phyloP scores from a whole-genome alignment of 306 rosid genomes.

The Nissolia schottii region DNA sequence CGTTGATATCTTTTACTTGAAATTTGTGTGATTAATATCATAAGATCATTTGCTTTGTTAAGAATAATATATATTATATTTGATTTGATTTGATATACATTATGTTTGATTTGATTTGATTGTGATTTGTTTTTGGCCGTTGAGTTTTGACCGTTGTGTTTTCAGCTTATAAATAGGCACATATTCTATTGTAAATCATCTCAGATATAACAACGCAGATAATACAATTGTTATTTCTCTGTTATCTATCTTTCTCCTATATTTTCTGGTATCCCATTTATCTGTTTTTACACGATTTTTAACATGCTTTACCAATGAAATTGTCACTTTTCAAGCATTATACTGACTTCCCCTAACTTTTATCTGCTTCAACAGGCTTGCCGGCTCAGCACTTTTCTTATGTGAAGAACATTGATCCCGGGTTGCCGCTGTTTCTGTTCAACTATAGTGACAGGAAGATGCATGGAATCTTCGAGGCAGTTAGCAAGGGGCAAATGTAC shows the following conservation, averaged over 20 bases:
- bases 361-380: slow-evolving; percentile 50
- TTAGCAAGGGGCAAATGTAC: slow-evolving; percentile 60
- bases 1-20: background rate
- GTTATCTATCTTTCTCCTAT: too few relatives aligned
- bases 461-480: slow-evolving; percentile 85
- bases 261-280: too few relatives aligned
- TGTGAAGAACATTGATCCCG: slow-evolving; percentile 74
- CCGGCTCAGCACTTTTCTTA: slow-evolving; percentile 61
- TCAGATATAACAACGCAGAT: too few relatives aligned
- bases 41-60: background rate
- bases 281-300: too few relatives aligned
- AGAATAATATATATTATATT: too few relatives aligned
- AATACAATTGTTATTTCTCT: too few relatives aligned
- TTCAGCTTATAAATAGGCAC: too few relatives aligned
- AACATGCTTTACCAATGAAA: background rate
- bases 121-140: too few relatives aligned
- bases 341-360: background rate
- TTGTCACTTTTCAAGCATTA: background rate
- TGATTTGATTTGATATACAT: too few relatives aligned
- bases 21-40: background rate
- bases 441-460: slow-evolving; percentile 70
- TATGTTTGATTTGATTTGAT: too few relatives aligned
- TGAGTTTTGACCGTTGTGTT: too few relatives aligned
- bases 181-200: too few relatives aligned
- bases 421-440: slow-evolving; percentile 84